Conservation (phyloP, 345 rosid genomes). For the Syzygium aqueum region DNA sequence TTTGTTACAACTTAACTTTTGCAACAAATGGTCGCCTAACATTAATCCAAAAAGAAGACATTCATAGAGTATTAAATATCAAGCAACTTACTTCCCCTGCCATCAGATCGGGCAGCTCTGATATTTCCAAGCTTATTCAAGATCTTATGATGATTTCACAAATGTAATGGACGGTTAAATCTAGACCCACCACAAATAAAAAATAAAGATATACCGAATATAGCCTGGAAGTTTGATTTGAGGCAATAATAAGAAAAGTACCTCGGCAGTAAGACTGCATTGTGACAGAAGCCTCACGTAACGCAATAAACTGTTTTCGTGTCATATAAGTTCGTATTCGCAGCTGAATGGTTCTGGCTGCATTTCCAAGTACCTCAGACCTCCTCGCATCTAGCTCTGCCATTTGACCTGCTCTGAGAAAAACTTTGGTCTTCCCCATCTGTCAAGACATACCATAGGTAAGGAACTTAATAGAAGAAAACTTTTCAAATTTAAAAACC, state of each 20-base stretch:
- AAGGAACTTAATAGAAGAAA: neutral
- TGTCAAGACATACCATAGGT: conserved; percentile 9
- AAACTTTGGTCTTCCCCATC: conserved; percentile 87
- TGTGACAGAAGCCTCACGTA: conserved; percentile 56
- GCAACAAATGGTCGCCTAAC: neutral
- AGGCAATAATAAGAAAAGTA: conserved; percentile 14
- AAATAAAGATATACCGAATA: neutral
- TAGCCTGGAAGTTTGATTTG: neutral
- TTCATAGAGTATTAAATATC: neutral
- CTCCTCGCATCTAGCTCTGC: conserved; percentile 98
- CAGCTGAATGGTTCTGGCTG: conserved; percentile 85
- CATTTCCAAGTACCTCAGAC: conserved; percentile 89
- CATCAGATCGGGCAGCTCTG: neutral
- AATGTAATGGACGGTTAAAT: neutral
- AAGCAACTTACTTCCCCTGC: neutral
- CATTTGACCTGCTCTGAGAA: conserved; percentile 99
- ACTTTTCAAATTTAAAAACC: neutral
- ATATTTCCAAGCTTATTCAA: neutral
- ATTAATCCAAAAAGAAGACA: neutral
- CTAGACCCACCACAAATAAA: neutral
- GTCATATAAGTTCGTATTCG: conserved; percentile 66
- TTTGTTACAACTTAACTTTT: neutral
- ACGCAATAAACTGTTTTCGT: conserved; percentile 53
- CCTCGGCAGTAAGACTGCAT: conserved; percentile 81
- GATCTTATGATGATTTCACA: neutral